Base-by-base conservation (phyloP, 2,329 filamentous ascomycete genomes). In the Colletotrichum sp. region DNA sequence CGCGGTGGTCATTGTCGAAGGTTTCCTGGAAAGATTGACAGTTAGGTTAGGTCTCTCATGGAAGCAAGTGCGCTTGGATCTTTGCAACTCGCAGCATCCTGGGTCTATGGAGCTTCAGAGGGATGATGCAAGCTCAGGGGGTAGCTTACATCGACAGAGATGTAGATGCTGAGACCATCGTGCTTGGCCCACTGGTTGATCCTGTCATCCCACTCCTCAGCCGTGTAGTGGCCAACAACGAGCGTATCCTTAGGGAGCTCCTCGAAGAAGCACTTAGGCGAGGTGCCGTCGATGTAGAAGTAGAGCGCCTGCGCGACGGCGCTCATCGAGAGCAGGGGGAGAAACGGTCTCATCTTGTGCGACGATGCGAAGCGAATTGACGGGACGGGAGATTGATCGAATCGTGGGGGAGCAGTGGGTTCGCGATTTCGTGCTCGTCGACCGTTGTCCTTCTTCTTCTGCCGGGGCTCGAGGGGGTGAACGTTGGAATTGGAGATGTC, bases 1-100 rank as follows among this genome's bases (percentile, higher is more conserved):
- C 95, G 78, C 96, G 96, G 91, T 99, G 97, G 89, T 99, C 94
- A 86, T 98, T 96, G 90, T 99, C 96, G 87, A 99, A 99, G 82
- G 94, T 91, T 89, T 99, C 97, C 91, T 94, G 77, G 72, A n/a
- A n/a, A 16, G 16, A 71, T 74, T 66, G 8, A 13, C 16, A 26
- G 30, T 77, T 44, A 71, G 72, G 39, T 78, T 78, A 76, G 69
- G 44, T 9, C 55, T 52, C 59, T 36, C 30, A 60, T 36, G 60
- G 34, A 30, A 44, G 26, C 69, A 36, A 63, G 5, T 21, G 52
- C 10, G 44, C 18, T 57, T 32, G 15, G n/a, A 59, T 24, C 24
- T 24, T 13, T 24, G 34, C 59, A 55, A 21, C 21, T 21, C n/a
- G 60, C 13, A 62, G 36, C 24, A 63, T n/a, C 24, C n/a, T 12